A percentile compares a stretch with the other conserved stretches of the same genome.
phyloP scores from a whole-genome alignment of 2,329 filamentous ascomycete genomes.

The Orbilia quercus region DNA sequence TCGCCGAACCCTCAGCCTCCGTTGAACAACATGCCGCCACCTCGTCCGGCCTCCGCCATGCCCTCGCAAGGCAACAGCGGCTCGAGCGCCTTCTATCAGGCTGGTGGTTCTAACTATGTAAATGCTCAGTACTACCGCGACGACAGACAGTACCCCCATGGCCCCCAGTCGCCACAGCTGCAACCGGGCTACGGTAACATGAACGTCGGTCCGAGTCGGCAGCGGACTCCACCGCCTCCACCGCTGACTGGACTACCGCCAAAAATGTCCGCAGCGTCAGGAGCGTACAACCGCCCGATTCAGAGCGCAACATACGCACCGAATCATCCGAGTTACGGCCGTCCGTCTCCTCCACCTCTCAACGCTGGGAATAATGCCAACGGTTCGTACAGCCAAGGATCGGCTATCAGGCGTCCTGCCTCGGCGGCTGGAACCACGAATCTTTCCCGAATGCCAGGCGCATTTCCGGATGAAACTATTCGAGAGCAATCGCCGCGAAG shows the following conservation, averaged over 20 bases:
- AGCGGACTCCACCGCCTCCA: slow-evolving; percentile 22
- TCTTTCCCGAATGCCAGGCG: slow-evolving; percentile 44
- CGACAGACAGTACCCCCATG: slow-evolving; percentile 29
- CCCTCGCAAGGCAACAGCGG: slow-evolving; percentile 28
- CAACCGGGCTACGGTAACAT: slow-evolving; percentile 47
- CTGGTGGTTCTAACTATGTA: slow-evolving; percentile 36
- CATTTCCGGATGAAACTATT: slow-evolving; percentile 47
- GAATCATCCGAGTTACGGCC: slow-evolving; percentile 47
- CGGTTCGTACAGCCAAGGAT: slow-evolving; percentile 33
- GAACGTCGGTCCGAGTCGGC: slow-evolving; percentile 41
- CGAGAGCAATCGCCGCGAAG: slow-evolving; percentile 41
- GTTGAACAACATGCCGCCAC: slow-evolving; percentile 25
- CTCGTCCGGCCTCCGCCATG: slow-evolving; percentile 48
- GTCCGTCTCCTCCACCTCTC: slow-evolving; percentile 44
- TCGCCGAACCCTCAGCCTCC: slow-evolving; percentile 10
- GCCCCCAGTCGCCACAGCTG: slow-evolving; percentile 37
- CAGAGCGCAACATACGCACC: slow-evolving; percentile 54
- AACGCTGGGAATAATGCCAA: slow-evolving; percentile 34
- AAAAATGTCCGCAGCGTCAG: slow-evolving; percentile 8
- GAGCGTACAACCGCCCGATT: slow-evolving; percentile 29
- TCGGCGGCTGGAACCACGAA: slow-evolving; percentile 40
- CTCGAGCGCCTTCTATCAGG: slow-evolving; percentile 39
- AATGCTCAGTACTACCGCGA: slow-evolving; percentile 55
- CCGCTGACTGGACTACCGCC: slow-evolving; percentile 22
- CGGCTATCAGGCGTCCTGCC: slow-evolving; percentile 38